Base-by-base conservation (phyloP, 768 basidiomycete species). In the Termitomyces titanicus region DNA sequence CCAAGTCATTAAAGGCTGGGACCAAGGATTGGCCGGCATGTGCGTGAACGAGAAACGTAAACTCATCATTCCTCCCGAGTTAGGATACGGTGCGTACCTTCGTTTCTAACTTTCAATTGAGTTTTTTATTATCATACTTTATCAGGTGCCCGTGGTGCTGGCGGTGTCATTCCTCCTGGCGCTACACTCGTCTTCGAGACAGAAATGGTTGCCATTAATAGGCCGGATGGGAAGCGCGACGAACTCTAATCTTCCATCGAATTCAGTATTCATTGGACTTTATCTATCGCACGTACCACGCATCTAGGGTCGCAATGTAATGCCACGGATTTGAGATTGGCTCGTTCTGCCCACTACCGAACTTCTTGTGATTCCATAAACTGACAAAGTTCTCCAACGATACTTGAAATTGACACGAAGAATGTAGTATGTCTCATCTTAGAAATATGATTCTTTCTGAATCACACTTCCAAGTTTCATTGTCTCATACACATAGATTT, bases 1-100 rank as follows among this genome's bases (percentile, higher is more conserved):
- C 10, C 89, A 92, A 64, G 91, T 94, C 49, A 94, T 94, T 67
- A 77, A 78, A 60, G 91, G 91, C 17, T 94, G 91, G 91, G 91
- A 94, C 61, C 71, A 89, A 39, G 91, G 91, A 61, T 82, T 94
- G 47, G 54, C 80, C 37, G 89, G 88, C 52, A 94, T 96, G 86
- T 96, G 94, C 67, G 66, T 92, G 37, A 76, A 81, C 56, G 94
- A 97, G 75, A 94, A 92, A 77, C 87, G 94, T 42, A 91, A 78
- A 5, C 79, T 98, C 57, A 94, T 88, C 22, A 96, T 98, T 57
- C 94, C 94, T 13, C 66, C 92, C 6, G 57, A 74, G 47, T 73
- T 86, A 74, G 94, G 85, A 20, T 97, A 97, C 62, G 94, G 94
- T 94, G 54, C 54, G 89, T 77, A 43, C 31, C 2, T 18, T 22